A percentile compares a stretch with the other conserved stretches of the same genome.
Evolutionary conservation across 805 yeast genomes (phyloP).

Genomic region (Ogataea minuta): DNA sequence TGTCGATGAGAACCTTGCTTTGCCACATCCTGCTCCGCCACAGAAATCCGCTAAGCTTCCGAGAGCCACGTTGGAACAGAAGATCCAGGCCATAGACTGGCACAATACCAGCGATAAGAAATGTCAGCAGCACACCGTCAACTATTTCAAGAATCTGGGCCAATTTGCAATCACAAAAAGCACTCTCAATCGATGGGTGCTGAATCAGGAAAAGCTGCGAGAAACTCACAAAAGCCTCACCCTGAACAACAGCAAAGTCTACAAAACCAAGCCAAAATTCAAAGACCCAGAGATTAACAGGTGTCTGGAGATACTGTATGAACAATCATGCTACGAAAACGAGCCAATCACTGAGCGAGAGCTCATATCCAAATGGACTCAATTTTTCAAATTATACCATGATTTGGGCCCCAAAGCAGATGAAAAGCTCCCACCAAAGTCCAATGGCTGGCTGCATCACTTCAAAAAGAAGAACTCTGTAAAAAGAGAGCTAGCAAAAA

Average conservation of each 20-base stretch:
- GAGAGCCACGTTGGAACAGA: constrained; percentile 38
- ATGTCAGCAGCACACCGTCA: constrained; percentile 37
- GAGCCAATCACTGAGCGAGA: constrained; percentile 30
- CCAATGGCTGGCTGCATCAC: constrained; percentile 43
- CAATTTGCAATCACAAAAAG: constrained; percentile 39
- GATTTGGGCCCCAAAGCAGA: constrained; percentile 2
- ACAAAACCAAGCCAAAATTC: constrained; percentile 34
- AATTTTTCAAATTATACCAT: constrained; percentile 25
- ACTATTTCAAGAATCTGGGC: constrained; percentile 30
- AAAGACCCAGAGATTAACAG: constrained; percentile 35
- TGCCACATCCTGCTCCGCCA: no score
- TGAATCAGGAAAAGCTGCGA: constrained; percentile 33
- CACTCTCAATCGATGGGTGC: constrained; percentile 40
- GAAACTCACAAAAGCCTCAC: constrained; percentile 28
- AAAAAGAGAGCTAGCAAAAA: constrained; percentile 29
- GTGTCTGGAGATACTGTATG: constrained; percentile 37
- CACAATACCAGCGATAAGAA: constrained; percentile 29
- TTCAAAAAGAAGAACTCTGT: constrained; percentile 34
- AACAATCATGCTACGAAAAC: constrained; percentile 35
- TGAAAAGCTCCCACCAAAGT: constrained; percentile 23
- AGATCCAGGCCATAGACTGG: constrained; percentile 38
- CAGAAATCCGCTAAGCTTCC: constrained; percentile 22
- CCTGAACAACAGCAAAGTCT: constrained; percentile 26
- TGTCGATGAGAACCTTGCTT: no score
- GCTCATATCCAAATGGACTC: constrained; percentile 33